Conservation (phyloP, 2,329 filamentous ascomycete genomes). For the Aspergillus pseudonomiae region DNA sequence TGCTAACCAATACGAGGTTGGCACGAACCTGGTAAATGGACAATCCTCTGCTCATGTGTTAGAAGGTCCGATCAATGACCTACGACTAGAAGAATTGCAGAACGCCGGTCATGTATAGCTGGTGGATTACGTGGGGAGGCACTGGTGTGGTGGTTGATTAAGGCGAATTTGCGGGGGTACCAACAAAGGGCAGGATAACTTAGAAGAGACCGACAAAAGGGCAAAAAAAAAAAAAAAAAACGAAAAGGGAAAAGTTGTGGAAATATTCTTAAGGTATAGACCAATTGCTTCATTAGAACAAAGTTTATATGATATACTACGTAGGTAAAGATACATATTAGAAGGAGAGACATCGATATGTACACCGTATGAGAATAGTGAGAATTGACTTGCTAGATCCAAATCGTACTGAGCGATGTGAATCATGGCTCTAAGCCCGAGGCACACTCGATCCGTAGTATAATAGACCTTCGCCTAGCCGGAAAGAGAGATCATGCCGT, state of each 20-base stretch:
- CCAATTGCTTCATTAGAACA: background rate
- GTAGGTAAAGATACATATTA: background rate
- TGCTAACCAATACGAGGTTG: background rate
- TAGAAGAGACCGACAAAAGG: too few relatives aligned
- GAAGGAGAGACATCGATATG: background rate
- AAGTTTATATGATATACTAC: background rate
- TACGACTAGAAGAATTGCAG: too few relatives aligned
- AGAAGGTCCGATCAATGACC: too few relatives aligned
- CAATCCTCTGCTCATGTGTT: too few relatives aligned
- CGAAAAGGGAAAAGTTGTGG: fast-evolving
- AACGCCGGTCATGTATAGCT: background rate
- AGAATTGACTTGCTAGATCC: background rate
- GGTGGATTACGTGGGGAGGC: background rate
- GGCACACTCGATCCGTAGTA: too few relatives aligned
- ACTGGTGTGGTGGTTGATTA: background rate
- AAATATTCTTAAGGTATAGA: background rate
- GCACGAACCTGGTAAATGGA: background rate
- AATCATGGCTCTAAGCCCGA: background rate
- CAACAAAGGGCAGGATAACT: too few relatives aligned
- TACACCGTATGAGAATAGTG: background rate
- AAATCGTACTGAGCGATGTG: background rate
- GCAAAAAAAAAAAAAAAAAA: fast-evolving
- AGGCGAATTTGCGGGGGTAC: too few relatives aligned
- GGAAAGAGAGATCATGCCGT: background rate
- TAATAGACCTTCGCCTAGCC: background rate